Evolutionary conservation across 164 flowering plant genomes (phyloP).

Genomic region (Kalanchoe fedtschenkoi): DNA sequence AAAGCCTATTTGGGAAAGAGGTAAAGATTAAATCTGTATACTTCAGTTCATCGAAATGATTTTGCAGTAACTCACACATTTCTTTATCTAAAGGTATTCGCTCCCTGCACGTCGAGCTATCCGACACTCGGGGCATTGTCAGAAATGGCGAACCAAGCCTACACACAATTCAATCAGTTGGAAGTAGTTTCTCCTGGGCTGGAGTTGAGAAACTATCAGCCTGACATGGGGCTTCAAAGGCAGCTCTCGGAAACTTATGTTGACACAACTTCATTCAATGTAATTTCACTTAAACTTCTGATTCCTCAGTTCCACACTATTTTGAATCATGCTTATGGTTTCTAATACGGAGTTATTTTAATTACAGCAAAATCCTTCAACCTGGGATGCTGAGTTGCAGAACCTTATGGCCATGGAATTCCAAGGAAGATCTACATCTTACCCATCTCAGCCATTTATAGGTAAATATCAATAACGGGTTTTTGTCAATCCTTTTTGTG

Average conservation of each 20-base stretch:
- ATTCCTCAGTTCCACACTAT: not conserved
- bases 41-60: not conserved
- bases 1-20: constrained; percentile 58
- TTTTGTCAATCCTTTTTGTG: constrained; percentile 9
- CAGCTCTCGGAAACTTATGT: constrained; percentile 42
- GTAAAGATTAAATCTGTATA: constrained; percentile 19
- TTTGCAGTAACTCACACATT: not conserved
- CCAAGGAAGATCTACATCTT: constrained; percentile 42
- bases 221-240: constrained; percentile 42
- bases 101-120: constrained; percentile 29
- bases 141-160: constrained; percentile 34
- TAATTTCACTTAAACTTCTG: constrained; percentile 18
- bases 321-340: constrained; percentile 1
- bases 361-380: constrained; percentile 23
- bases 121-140: constrained; percentile 31
- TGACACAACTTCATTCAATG: constrained; percentile 53
- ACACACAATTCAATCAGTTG: constrained; percentile 33
- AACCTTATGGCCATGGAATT: constrained; percentile 39
- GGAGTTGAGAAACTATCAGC: constrained; percentile 33
- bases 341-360: not conserved
- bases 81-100: constrained; percentile 34
- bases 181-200: constrained; percentile 33
- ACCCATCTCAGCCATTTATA: constrained; percentile 43
- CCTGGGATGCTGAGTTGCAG: constrained; percentile 65
- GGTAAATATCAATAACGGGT: constrained; percentile 19